These are phyloP conservation scores for Monosporascus sp. DNA, from an alignment of 2,329 filamentous ascomycete species.

Conservation along the genomic window DNA sequence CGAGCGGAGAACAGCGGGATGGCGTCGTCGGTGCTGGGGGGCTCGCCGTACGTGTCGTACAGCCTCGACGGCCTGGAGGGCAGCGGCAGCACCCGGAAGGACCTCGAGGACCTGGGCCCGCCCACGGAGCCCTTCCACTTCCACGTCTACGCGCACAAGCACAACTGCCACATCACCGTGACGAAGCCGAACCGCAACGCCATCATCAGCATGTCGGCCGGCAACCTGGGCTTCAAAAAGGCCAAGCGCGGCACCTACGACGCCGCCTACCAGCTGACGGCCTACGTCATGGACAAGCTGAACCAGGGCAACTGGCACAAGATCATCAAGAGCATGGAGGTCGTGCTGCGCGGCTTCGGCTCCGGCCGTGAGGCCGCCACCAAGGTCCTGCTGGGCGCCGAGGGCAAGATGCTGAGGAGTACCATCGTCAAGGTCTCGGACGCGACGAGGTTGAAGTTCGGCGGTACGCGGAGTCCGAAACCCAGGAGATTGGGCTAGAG, in stretches of 20 bases:
- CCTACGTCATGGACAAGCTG: conserved; percentile 78
- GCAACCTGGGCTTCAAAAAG: conserved; percentile 91
- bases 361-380: conserved; percentile 80
- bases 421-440: conserved; percentile 80
- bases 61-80: conserved; percentile 14
- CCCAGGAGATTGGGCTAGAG: conserved; percentile 64
- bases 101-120: conserved; percentile 28
- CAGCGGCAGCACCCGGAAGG: conserved; percentile 16
- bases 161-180: conserved; percentile 93
- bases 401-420: conserved; percentile 69
- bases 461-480: conserved; percentile 80
- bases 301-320: conserved; percentile 74
- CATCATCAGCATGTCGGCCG: conserved; percentile 73
- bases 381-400: conserved; percentile 82
- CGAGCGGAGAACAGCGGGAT: background rate
- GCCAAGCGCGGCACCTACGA: conserved; percentile 77
- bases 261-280: conserved; percentile 82
- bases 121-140: conserved; percentile 69
- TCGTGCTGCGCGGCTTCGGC: conserved; percentile 82
- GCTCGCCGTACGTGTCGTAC: conserved; percentile 12
- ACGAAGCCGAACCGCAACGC: conserved; percentile 75
- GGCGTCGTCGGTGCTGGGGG: conserved; percentile 11
- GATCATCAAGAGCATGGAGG: conserved; percentile 71
- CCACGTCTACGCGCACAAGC: conserved; percentile 80
- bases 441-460: conserved; percentile 88